A percentile compares a stretch with the other conserved stretches of the same genome.
phyloP scores from a whole-genome alignment of 2,329 filamentous ascomycete genomes.

The Huntiella moniliformis region DNA sequence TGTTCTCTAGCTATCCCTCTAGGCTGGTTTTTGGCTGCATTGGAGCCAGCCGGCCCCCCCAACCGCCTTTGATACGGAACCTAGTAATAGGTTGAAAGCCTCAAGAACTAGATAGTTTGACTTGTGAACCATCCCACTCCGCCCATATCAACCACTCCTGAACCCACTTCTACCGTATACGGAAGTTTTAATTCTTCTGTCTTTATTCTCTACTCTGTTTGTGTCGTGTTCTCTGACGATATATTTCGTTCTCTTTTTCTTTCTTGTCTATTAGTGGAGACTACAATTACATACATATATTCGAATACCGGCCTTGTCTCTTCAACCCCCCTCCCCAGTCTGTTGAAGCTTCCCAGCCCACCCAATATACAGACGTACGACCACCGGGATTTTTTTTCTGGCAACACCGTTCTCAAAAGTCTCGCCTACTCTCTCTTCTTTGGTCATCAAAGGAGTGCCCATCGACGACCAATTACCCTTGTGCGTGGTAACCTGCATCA shows the following conservation, averaged over 20 bases:
- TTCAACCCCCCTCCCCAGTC: too few species aligned
- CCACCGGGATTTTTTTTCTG: background rate
- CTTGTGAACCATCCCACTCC: background rate
- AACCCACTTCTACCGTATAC: background rate
- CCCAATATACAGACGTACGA: background rate
- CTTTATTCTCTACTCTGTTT: too few species aligned
- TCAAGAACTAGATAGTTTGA: background rate
- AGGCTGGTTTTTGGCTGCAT: background rate
- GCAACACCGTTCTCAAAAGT: background rate
- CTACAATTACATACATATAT: too few species aligned
- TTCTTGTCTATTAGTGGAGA: too few species aligned
- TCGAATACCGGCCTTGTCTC: too few species aligned
- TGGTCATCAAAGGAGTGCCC: too few species aligned
- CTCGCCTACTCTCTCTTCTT: too few species aligned
- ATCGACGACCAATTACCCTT: too few species aligned
- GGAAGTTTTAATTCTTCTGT: background rate
- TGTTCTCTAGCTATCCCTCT: background rate
- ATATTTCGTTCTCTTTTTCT: too few species aligned
- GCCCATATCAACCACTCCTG: constrained; percentile 1
- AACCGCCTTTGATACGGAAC: background rate
- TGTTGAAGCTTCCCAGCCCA: too few species aligned
- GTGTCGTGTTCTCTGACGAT: too few species aligned
- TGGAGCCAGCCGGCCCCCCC: constrained; percentile 1
- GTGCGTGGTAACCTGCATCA: too few species aligned
- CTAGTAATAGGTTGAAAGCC: background rate